phyloP scores from a whole-genome alignment of 108 stramenopile species.

The Nitzschia sp. region DNA sequence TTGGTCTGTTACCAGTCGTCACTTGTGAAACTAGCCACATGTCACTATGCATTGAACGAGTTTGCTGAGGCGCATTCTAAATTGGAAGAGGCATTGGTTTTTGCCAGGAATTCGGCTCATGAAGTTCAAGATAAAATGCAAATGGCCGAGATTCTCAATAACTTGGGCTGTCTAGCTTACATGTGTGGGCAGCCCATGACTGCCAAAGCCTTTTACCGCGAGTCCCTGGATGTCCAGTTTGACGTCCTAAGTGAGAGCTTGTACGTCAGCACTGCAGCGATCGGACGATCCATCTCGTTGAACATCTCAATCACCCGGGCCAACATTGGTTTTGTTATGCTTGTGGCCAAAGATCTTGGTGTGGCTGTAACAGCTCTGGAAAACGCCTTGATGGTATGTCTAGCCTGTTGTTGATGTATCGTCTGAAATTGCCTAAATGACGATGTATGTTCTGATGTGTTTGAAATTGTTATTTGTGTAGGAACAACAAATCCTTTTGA shows the following conservation, averaged over 20 bases:
- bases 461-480: neutral
- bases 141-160: conserved; percentile 53
- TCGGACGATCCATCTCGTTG: conserved; percentile 36
- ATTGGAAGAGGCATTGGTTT: conserved; percentile 32
- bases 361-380: conserved; percentile 38
- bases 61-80: conserved; percentile 31
- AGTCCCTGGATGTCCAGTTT: conserved; percentile 44
- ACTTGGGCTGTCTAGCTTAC: conserved; percentile 50
- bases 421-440: neutral
- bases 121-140: conserved; percentile 37
- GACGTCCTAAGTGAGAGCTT: conserved; percentile 35
- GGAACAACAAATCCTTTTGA: conserved; percentile 46
- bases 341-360: conserved; percentile 36
- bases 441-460: neutral
- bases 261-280: conserved; percentile 29
- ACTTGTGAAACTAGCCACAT: conserved; percentile 34
- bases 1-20: conserved; percentile 30
- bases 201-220: conserved; percentile 36
- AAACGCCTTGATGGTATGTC: conserved; percentile 41
- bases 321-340: conserved; percentile 48
- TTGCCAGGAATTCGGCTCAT: conserved; percentile 11
- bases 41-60: conserved; percentile 44
- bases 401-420: neutral
- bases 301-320: conserved; percentile 45
- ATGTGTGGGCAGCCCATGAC: conserved; percentile 27